Conservation (phyloP, 2,329 filamentous ascomycete species). For the Aspergillus arachidicola region DNA sequence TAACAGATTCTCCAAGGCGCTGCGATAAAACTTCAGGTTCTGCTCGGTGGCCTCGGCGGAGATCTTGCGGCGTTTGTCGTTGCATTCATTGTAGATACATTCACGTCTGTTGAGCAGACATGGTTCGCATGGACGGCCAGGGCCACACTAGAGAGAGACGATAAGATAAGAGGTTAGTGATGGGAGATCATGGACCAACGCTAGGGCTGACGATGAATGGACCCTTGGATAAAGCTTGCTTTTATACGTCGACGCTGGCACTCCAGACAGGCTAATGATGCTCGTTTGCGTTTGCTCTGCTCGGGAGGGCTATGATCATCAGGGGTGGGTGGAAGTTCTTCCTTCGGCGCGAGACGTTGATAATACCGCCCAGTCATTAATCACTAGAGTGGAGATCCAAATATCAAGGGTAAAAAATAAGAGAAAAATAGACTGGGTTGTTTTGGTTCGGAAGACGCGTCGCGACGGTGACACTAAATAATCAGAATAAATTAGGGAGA, state of each 20-base stretch:
- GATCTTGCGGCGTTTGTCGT: neutral
- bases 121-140: neutral
- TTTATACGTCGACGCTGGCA: neutral
- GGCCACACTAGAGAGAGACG: neutral
- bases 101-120: neutral
- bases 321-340: neutral
- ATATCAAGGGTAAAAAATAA: neutral
- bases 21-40: neutral
- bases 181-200: neutral
- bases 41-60: neutral
- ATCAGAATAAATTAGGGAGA: neutral
- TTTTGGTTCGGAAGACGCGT: too few species aligned
- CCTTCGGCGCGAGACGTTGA: neutral
- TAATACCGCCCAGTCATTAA: neutral
- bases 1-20: neutral
- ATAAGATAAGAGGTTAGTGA: neutral
- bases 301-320: neutral
- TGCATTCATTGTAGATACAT: slow-evolving; percentile 2
- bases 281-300: neutral
- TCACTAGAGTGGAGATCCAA: too few species aligned
- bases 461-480: neutral
- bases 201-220: neutral
- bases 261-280: neutral
- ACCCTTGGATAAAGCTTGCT: neutral
- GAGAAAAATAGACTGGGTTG: neutral